phyloP scores from a whole-genome alignment of 2,329 filamentous ascomycete genomes.

The Colletotrichum falcatum region DNA sequence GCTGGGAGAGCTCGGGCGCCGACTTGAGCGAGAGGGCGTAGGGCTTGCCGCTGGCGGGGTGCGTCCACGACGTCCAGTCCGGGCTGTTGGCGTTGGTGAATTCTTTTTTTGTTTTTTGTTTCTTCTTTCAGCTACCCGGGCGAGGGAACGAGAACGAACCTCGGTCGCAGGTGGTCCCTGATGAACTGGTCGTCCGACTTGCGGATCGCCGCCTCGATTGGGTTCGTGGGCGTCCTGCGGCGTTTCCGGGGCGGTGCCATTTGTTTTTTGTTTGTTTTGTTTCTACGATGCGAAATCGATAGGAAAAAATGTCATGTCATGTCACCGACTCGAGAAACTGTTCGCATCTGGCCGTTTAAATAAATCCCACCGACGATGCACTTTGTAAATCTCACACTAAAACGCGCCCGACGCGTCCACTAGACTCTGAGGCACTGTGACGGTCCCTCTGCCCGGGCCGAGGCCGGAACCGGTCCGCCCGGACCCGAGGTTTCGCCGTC shows the following conservation, averaged over 20 bases:
- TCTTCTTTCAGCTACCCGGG: too few relatives aligned
- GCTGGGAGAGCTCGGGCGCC: constrained; percentile 52
- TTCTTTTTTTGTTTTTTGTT: neutral
- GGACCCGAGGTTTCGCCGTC: constrained; percentile 36
- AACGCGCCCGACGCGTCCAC: constrained; percentile 11
- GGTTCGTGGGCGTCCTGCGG: constrained; percentile 44
- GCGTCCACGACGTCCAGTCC: constrained; percentile 60
- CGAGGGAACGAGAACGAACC: constrained; percentile 51
- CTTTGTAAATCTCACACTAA: too few relatives aligned
- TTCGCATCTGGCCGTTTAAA: neutral
- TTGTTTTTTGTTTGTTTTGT: neutral
- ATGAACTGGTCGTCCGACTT: constrained; percentile 63
- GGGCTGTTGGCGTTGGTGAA: constrained; percentile 33
- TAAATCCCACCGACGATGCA: neutral
- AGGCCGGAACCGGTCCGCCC: neutral
- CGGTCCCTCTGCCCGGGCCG: neutral
- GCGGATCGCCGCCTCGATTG: constrained; percentile 62
- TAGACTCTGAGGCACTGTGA: neutral
- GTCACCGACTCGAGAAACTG: too few relatives aligned
- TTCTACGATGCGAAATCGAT: too few relatives aligned
- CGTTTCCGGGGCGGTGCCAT: constrained; percentile 40
- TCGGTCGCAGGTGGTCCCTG: constrained; percentile 58
- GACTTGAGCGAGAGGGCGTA: constrained; percentile 60
- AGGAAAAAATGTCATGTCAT: neutral
- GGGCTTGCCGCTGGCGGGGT: constrained; percentile 56